Conservation (phyloP, 2,329 filamentous ascomycete genomes). For the Fusarium albosuccineum region DNA sequence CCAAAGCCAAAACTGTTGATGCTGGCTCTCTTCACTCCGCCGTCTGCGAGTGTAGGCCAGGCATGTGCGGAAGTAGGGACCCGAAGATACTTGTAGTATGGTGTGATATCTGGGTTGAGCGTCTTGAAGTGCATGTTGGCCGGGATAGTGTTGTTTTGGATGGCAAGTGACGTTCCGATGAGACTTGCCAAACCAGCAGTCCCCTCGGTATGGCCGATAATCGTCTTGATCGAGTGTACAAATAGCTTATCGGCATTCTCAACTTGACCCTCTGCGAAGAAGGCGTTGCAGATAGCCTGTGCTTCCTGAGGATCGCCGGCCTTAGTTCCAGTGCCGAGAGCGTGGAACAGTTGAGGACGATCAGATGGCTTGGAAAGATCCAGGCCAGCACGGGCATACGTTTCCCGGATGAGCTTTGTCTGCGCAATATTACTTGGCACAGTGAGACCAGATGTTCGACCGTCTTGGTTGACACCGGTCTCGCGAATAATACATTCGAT, state of each 20-base stretch:
- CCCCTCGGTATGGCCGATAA: slow-evolving; percentile 47
- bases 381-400: slow-evolving; percentile 55
- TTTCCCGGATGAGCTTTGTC: slow-evolving; percentile 52
- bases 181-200: slow-evolving; percentile 43
- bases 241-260: slow-evolving; percentile 19
- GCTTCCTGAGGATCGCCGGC: slow-evolving; percentile 63
- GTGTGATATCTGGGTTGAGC: slow-evolving; percentile 46
- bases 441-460: slow-evolving; percentile 56
- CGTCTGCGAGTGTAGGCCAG: slow-evolving; percentile 35
- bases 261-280: slow-evolving; percentile 45
- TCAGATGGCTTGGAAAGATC: slow-evolving; percentile 48
- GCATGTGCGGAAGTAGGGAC: slow-evolving; percentile 32
- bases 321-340: slow-evolving; percentile 57
- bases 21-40: slow-evolving; percentile 31
- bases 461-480: slow-evolving; percentile 1
- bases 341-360: slow-evolving; percentile 59
- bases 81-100: slow-evolving; percentile 40
- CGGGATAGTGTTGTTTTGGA: slow-evolving; percentile 41
- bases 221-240: slow-evolving; percentile 47
- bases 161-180: slow-evolving; percentile 31
- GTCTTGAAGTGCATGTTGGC: slow-evolving; percentile 50
- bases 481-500: slow-evolving; percentile 39
- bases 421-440: slow-evolving; percentile 61
- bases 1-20: slow-evolving; percentile 56
- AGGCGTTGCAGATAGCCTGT: slow-evolving; percentile 54